Evolutionary conservation across 106 monocot genomes (phyloP).

Genomic region (Acanthochlamys bracteata): DNA sequence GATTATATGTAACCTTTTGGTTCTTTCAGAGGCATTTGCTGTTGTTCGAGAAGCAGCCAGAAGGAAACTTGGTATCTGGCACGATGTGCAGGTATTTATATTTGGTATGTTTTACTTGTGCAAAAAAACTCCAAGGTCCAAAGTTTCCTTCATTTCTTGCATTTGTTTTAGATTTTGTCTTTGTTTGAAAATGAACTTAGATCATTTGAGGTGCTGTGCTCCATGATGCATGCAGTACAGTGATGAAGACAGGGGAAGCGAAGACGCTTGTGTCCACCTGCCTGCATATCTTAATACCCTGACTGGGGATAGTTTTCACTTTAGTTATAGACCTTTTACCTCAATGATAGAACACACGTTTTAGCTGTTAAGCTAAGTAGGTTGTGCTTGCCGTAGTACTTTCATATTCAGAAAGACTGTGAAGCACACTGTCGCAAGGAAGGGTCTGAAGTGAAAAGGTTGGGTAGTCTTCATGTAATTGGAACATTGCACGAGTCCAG

Average conservation of each 20-base stretch:
- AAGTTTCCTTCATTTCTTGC: too few relatives aligned
- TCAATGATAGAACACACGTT: neutral
- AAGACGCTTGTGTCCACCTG: slow-evolving; percentile 97
- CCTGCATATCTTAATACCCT: slow-evolving; percentile 98
- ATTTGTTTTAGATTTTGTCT: neutral
- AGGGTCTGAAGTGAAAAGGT: slow-evolving; percentile 77
- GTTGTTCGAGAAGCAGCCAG: slow-evolving; percentile 91
- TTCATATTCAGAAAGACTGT: slow-evolving; percentile 83
- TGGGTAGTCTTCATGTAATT: slow-evolving; percentile 98
- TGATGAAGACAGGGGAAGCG: slow-evolving; percentile 99
- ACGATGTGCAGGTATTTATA: slow-evolving; percentile 81
- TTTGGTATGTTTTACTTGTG: too few relatives aligned
- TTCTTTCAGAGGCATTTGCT: slow-evolving; percentile 82
- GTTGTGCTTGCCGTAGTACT: slow-evolving; percentile 53
- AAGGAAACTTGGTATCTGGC: slow-evolving; percentile 91
- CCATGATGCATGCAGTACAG: slow-evolving; percentile 97
- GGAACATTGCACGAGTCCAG: slow-evolving; percentile 98
- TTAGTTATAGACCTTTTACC: slow-evolving; percentile 35
- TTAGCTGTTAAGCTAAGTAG: too few relatives aligned
- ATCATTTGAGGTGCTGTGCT: slow-evolving; percentile 98
- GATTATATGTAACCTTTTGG: neutral
- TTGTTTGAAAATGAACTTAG: slow-evolving; percentile 17
- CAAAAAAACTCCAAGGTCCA: neutral
- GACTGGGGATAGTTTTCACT: slow-evolving; percentile 86
- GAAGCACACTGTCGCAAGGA: slow-evolving; percentile 74